phyloP scores from a whole-genome alignment of 495 filamentous ascomycete genomes.

The Lichina pygmaea region DNA sequence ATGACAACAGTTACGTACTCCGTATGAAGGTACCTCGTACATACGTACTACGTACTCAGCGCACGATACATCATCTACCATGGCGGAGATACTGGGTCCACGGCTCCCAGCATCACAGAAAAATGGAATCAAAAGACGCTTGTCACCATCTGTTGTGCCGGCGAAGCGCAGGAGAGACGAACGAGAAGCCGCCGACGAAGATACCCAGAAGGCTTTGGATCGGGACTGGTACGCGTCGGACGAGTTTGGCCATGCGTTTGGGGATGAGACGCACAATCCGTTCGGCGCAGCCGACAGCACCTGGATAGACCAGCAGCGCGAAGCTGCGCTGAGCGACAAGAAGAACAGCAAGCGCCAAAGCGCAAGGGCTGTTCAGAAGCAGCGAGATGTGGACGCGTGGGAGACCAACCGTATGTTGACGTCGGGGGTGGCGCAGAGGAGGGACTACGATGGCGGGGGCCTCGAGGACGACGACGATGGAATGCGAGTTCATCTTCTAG shows the following conservation, averaged over 20 bases:
- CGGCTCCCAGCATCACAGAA: too few relatives aligned
- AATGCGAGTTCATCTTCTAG: slow-evolving; percentile 69
- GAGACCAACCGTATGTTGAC: slow-evolving; percentile 97
- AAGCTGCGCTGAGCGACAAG: slow-evolving; percentile 43
- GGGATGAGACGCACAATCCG: slow-evolving; percentile 46
- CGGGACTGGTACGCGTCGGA: slow-evolving; percentile 71
- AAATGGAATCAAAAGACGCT: slow-evolving; percentile 1
- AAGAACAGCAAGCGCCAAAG: slow-evolving; percentile 38
- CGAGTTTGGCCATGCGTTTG: slow-evolving; percentile 49
- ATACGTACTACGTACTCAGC: neutral
- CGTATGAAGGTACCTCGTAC: too few relatives aligned
- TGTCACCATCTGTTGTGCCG: slow-evolving; percentile 1
- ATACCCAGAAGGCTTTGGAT: slow-evolving; percentile 38
- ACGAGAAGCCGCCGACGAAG: slow-evolving; percentile 3
- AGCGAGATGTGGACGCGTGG: slow-evolving; percentile 92
- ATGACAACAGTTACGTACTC: too few relatives aligned
- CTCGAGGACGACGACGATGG: slow-evolving; percentile 82
- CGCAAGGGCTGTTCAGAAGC: slow-evolving; percentile 50
- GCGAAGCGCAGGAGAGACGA: neutral
- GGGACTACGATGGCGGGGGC: slow-evolving; percentile 42
- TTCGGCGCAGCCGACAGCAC: slow-evolving; percentile 37
- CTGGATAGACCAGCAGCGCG: slow-evolving; percentile 45
- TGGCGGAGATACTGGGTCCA: neutral
- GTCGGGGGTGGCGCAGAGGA: slow-evolving; percentile 76
- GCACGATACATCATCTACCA: neutral